Base-by-base conservation (phyloP, 2,329 filamentous ascomycete species). In the Cercospora sp. region DNA sequence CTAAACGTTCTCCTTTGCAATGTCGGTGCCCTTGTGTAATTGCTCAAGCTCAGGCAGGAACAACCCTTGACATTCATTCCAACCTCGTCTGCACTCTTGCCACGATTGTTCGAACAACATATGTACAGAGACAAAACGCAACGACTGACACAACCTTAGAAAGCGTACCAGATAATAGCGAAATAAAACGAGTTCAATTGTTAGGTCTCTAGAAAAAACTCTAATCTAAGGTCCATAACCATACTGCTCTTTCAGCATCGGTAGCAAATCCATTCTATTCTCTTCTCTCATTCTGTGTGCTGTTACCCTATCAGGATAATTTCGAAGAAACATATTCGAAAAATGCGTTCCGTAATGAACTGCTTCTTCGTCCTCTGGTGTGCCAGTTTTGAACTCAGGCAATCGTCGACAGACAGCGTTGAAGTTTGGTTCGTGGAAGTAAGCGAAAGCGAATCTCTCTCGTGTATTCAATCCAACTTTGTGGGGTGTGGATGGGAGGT, bases 401-500 rank as follows among this genome's bases (percentile, higher is more conserved):
- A 68, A 18, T 4, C 58, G 42, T 16, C 60, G 64, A 51, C 66
- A 68, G 3, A 68, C 62, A 5, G 66, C 66, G 53, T 68, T 65
- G 36, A 65, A 68, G 18, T 68, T 68, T 16, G 66, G 66, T 36
- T 65, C 66, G 16, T 68, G 66, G 33, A 68, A 68, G 30, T 68
- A 68, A 3, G 66, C 66, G 13, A 68, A 65, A 0, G 66, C 66
- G 20, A 62, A 63, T 1, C 62, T 40, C 18, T 68, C 66, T 9
- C 66, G 16, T 20, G 45, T 65, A 23, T 68, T 68, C 45, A 68
- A n/a, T 1, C 57, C 66, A n/a, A 68, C 57, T 36, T 68, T 68
- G 57, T 68, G 66, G 0, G 66, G 66, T 40, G 66, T 68, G 5
- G 62, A 65, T 3, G 66, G 66, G 3, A 68, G 58, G 31, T 68